phyloP scores from a whole-genome alignment of 2,329 filamentous ascomycete genomes.

The Triangularia setosa region DNA sequence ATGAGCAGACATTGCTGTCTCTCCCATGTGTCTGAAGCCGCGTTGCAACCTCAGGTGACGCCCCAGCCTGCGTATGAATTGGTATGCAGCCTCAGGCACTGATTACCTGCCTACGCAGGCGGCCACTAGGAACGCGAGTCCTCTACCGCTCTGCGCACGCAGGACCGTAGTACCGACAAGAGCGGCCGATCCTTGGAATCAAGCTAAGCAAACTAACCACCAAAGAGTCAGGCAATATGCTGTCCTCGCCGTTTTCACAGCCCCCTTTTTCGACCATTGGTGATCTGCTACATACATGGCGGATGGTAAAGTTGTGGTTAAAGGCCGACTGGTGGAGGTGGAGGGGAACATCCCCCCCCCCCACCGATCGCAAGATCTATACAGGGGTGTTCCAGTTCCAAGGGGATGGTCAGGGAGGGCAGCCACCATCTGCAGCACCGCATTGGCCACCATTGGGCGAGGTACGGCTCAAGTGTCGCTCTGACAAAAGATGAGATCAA shows the following conservation, averaged over 20 bases:
- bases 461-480: constrained; percentile 13
- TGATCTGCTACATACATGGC: not conserved
- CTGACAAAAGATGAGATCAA: not conserved
- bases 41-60: not conserved
- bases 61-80: not conserved
- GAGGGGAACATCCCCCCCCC: not conserved
- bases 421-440: constrained; percentile 16
- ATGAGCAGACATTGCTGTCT: not conserved
- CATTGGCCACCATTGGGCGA: constrained; percentile 24
- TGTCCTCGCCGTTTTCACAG: not conserved
- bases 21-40: no score
- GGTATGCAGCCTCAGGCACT: not conserved
- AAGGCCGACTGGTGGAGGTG: not conserved
- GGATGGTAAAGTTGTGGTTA: not conserved
- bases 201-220: not conserved
- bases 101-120: not conserved
- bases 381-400: constrained; percentile 13
- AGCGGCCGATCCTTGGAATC: constrained; percentile 5
- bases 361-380: constrained; percentile 13
- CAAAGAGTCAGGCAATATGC: not conserved
- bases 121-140: not conserved
- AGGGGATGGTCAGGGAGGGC: constrained; percentile 23
- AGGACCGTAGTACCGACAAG: not conserved
- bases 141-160: not conserved
- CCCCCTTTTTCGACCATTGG: not conserved